Evolutionary conservation across 176 grass and related monocot species (phyloP).

Genomic region (Eremochloa ophiuroides): DNA sequence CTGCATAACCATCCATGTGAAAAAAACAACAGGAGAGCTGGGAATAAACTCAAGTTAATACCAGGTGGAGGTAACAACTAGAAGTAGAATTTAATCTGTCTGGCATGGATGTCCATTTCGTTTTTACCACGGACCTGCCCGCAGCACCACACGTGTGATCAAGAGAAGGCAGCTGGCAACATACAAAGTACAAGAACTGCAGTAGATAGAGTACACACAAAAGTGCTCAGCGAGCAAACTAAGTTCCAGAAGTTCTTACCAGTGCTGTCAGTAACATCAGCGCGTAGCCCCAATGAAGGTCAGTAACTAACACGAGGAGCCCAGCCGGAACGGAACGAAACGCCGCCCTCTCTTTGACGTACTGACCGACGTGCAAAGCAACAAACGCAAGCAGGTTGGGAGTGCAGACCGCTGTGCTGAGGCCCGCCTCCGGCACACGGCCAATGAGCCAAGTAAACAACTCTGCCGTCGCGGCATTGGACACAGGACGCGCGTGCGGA

Average conservation of each 20-base stretch:
- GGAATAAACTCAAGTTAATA: background rate
- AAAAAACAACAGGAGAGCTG: background rate
- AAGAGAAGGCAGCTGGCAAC: background rate
- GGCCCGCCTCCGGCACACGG: background rate
- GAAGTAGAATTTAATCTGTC: background rate
- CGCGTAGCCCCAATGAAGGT: background rate
- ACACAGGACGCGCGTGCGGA: constrained; percentile 26
- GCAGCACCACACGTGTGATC: background rate
- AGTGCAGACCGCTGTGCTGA: background rate
- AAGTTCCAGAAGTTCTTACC: too few species aligned
- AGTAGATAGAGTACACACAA: background rate
- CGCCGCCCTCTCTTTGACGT: background rate
- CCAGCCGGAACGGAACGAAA: background rate
- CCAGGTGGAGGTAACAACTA: background rate
- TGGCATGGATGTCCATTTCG: background rate
- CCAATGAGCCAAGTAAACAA: constrained; percentile 12
- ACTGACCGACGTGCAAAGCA: background rate
- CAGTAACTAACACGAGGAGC: constrained; percentile 20
- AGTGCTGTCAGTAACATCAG: constrained; percentile 30
- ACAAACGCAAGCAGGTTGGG: background rate
- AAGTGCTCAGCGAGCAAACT: too few species aligned
- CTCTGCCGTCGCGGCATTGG: constrained; percentile 44
- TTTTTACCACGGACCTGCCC: background rate
- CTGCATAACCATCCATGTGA: background rate
- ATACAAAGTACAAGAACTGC: background rate